Base-by-base conservation (phyloP, 768 basidiomycete species). In the Phanerochaete sordida region DNA sequence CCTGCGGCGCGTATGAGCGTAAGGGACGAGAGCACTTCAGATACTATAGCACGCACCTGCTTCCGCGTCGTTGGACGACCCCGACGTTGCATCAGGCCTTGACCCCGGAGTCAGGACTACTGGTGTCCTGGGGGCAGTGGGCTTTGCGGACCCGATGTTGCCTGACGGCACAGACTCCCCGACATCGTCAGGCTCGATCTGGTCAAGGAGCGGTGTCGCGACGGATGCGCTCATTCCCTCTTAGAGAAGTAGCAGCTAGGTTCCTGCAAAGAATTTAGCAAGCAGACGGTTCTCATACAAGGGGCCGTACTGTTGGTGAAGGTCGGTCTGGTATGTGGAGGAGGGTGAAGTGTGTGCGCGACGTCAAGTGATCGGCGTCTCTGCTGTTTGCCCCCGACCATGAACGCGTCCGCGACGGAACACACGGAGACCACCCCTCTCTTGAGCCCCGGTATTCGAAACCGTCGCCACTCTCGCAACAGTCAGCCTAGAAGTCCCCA, bases 131-230 rank as follows among this genome's bases (percentile, higher is more conserved):
- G 69, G 56, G 53, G 68, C 64, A 61, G 71, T 58, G 45, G 66
- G 66, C 57, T 76, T 70, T 47, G 75, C 78, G 60, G 74, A 76
- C n/a, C 75, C 74, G 74, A 39, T 62, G 66, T 56, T 43, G 58
- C 46, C 54, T 57, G 57, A 55, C 24, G 56, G 68, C 16, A 37
- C 27, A n/a, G 50, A 33, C 31, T 69, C 76, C 33, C 72, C 70
- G 55, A 76, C 77, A 45, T 93, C 93, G 72, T 96, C 94, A 30
- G 94, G 85, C 71, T 95, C 94, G 58, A 96, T 96, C 33, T 90
- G 76, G 60, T 88, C 81, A 48, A 93, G 77, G 52, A 93, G 76
- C 23, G 90, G 88, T 30, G 85, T 80, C 28, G 80, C 75, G 55
- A 26, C 52, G 9, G 53, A 39, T 26, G 76, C 77, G 74, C 81